Evolutionary conservation across 495 filamentous ascomycete species (phyloP).

Genomic region (Neurospora sp.): DNA sequence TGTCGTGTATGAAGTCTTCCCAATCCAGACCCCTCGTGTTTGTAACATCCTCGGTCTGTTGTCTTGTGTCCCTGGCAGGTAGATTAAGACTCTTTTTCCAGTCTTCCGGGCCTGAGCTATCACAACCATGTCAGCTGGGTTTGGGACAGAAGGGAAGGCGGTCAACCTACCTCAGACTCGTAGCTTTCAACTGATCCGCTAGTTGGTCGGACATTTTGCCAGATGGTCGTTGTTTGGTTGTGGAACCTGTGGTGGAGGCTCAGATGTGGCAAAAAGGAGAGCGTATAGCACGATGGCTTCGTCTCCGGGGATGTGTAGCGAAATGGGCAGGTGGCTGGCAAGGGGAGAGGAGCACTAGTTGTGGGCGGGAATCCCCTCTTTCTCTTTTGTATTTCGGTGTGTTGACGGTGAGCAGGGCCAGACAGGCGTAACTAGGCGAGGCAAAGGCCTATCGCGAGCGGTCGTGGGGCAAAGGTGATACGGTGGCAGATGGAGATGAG

Average conservation of each 20-base stretch:
- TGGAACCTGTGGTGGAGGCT: not conserved
- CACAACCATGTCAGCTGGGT: constrained; percentile 26
- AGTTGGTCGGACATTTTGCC: constrained; percentile 41
- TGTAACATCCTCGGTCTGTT: constrained; percentile 98
- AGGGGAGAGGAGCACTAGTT: not conserved
- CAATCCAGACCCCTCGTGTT: constrained; percentile 95
- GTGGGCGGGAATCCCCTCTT: not conserved
- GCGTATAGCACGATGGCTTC: not conserved
- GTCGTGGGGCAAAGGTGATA: not conserved
- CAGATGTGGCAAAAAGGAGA: not conserved
- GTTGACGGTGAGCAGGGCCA: not conserved
- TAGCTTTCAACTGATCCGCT: constrained; percentile 58
- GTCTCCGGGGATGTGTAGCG: not conserved
- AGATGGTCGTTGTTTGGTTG: not conserved
- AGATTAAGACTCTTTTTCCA: constrained; percentile 74
- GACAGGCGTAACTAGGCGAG: not conserved
- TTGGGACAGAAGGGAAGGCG: constrained; percentile 1
- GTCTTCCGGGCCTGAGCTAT: constrained; percentile 47
- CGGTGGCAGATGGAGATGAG: not conserved
- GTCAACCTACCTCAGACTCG: constrained; percentile 55
- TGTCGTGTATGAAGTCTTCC: constrained; percentile 90
- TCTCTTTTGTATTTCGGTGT: not conserved
- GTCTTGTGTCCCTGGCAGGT: constrained; percentile 73
- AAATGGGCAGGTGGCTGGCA: not conserved
- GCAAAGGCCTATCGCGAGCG: not conserved